phyloP scores from a whole-genome alignment of 345 rosid species.

The Dipteronia sinensis region DNA sequence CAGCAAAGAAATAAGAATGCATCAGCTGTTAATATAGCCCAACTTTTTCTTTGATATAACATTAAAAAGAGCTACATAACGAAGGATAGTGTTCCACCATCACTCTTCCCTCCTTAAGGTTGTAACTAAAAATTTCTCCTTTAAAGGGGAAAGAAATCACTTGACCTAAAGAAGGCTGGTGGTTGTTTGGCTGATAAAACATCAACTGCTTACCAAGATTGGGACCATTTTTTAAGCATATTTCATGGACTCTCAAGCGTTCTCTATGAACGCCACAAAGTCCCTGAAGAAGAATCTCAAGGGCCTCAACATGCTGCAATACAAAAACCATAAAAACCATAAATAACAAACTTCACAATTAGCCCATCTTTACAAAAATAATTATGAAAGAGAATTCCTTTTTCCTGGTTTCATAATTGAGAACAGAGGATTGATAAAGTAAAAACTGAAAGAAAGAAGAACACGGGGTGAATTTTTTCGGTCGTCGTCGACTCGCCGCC shows the following conservation, averaged over 20 bases:
- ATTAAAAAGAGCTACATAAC: background rate
- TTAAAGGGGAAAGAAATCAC: too few relatives aligned
- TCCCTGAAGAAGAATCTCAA: constrained; percentile 96
- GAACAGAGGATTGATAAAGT: too few relatives aligned
- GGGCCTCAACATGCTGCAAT: constrained; percentile 94
- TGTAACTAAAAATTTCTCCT: too few relatives aligned
- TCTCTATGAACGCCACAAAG: constrained; percentile 95
- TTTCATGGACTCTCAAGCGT: constrained; percentile 84
- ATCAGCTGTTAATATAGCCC: background rate
- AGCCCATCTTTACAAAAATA: background rate
- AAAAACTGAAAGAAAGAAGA: too few relatives aligned
- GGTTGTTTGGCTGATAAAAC: background rate
- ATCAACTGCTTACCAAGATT: constrained; percentile 55
- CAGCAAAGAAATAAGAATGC: background rate
- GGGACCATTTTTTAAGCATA: constrained; percentile 76
- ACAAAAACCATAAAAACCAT: background rate
- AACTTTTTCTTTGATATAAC: background rate
- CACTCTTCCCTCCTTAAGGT: too few relatives aligned
- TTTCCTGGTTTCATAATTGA: too few relatives aligned
- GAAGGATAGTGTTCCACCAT: too few relatives aligned
- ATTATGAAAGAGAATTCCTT: too few relatives aligned
- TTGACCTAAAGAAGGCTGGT: background rate
- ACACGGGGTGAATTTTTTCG: too few relatives aligned
- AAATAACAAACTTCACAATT: background rate
- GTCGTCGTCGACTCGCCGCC: too few relatives aligned